Evolutionary conservation across 2,329 filamentous ascomycete species (phyloP), one percentile per base, ranked within the genome.

Genomic region (Penicillium sp.): DNA sequence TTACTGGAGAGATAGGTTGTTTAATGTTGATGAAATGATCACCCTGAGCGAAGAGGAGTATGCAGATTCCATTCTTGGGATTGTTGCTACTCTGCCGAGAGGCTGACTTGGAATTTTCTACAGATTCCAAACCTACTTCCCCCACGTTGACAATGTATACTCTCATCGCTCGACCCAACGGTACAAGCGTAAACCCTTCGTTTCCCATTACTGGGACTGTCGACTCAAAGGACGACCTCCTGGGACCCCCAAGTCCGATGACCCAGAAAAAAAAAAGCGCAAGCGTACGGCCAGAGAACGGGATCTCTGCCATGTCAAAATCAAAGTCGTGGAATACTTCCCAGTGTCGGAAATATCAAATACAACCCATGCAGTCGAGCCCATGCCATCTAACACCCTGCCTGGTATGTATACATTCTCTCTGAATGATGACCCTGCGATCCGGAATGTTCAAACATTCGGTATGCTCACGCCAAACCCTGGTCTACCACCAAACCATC

Each of bases 171-270:
- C 89, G 2, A 92, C 89, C 2, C 90, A 92, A 70, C 82, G 82
- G 53, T 91, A 92, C 73, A 92, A 92, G 76, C 87, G 87, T 67
- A 91, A 90, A 66, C 87, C 88, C n/a, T 90, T 92, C 64, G 81
- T 91, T 53, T 91, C 88, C 1, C 89, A 92, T 73, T 93, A 92
- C 74, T 92, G 88, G 87, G 90, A 92, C 75, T 93, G 90, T 68
- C 84, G 90, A 34, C 82, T 92, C 68, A 92, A 92, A 75, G 90
- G 90, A 25, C 82, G 90, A 0, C 89, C 89, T 0, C 86, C 89
- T 0, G 90, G 90, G 31, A 92, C 89, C 4, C 87, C 88, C 58
- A 92, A 92, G 71, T 90, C 88, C 0, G 85, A 89, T 46, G 89
- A 92, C 65, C 89, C 90, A 0, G 87, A 85, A 70, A 92, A 91